A percentile compares a stretch with the other conserved stretches of the same genome.
These are phyloP conservation scores for Globisporangium nunn DNA, from an alignment of 352 stramenopile species.

Conservation along the genomic window DNA sequence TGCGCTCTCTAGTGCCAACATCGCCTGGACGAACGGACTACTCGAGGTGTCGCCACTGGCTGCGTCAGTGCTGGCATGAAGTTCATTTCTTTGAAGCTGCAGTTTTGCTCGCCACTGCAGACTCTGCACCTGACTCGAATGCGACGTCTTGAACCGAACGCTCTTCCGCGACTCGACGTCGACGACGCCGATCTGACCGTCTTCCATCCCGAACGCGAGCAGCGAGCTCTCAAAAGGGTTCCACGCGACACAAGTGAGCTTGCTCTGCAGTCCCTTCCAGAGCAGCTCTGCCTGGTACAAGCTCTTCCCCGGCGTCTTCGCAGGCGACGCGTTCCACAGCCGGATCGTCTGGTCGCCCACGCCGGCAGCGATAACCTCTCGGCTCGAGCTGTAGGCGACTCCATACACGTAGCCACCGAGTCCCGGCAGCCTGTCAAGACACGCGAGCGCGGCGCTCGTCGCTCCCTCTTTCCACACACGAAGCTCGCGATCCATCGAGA, in stretches of 20 bases:
- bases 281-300: slow-evolving; percentile 39
- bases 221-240: slow-evolving; percentile 42
- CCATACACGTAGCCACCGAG: slow-evolving; percentile 63
- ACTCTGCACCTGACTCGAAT: slow-evolving; percentile 29
- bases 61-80: neutral
- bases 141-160: slow-evolving; percentile 35
- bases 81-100: neutral
- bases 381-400: slow-evolving; percentile 27
- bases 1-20: slow-evolving; percentile 43
- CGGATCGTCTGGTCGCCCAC: slow-evolving; percentile 75
- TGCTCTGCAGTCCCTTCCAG: slow-evolving; percentile 77
- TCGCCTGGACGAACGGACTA: slow-evolving; percentile 31
- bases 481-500: slow-evolving; percentile 63
- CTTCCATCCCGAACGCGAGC: slow-evolving; percentile 68
- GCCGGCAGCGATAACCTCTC: slow-evolving; percentile 31
- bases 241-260: slow-evolving; percentile 61
- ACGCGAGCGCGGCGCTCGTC: slow-evolving; percentile 18
- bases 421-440: slow-evolving; percentile 31
- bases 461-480: slow-evolving; percentile 43
- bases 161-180: slow-evolving; percentile 47
- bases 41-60: neutral
- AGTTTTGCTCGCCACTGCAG: slow-evolving; percentile 35
- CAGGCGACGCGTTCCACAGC: slow-evolving; percentile 33
- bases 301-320: slow-evolving; percentile 10
- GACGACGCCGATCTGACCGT: slow-evolving; percentile 55